phyloP scores from a whole-genome alignment of 805 yeast genomes.

The Barnettozyma botsteinii region DNA sequence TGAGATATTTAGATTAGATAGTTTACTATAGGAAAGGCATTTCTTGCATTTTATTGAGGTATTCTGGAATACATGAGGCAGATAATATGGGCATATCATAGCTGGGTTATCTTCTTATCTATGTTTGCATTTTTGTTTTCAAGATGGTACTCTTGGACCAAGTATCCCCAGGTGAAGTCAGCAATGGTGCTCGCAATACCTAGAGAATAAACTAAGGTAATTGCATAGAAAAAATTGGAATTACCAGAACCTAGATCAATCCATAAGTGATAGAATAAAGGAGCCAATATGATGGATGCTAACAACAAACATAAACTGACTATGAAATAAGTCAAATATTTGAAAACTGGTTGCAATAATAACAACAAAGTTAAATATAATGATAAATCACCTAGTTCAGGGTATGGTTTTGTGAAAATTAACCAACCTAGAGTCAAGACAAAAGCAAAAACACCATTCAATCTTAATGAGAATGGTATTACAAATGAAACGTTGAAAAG shows the following conservation, averaged over 20 bases:
- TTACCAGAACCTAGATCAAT: conserved; percentile 91
- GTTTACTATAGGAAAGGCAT: too few relatives aligned
- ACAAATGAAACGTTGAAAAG: conserved; percentile 60
- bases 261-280: conserved; percentile 93
- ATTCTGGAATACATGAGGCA: too few relatives aligned
- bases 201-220: conserved; percentile 72
- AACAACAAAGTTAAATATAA: conserved; percentile 43
- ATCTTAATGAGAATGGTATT: conserved; percentile 69
- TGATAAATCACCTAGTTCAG: conserved; percentile 75
- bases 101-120: conserved; percentile 7
- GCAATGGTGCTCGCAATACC: conserved; percentile 63
- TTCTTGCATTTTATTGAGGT: too few relatives aligned
- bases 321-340: conserved; percentile 40
- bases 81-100: conserved; percentile 3
- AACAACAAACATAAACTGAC: conserved; percentile 48
- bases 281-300: conserved; percentile 63
- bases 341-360: conserved; percentile 41
- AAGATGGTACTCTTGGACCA: conserved; percentile 17
- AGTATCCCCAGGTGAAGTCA: conserved; percentile 73
- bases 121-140: conserved; percentile 3
- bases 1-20: too few relatives aligned
- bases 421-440: conserved; percentile 45
- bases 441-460: conserved; percentile 60
- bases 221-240: conserved; percentile 93
- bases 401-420: conserved; percentile 74